phyloP scores from a whole-genome alignment of 306 rosid species.

The Crotalaria pallida region DNA sequence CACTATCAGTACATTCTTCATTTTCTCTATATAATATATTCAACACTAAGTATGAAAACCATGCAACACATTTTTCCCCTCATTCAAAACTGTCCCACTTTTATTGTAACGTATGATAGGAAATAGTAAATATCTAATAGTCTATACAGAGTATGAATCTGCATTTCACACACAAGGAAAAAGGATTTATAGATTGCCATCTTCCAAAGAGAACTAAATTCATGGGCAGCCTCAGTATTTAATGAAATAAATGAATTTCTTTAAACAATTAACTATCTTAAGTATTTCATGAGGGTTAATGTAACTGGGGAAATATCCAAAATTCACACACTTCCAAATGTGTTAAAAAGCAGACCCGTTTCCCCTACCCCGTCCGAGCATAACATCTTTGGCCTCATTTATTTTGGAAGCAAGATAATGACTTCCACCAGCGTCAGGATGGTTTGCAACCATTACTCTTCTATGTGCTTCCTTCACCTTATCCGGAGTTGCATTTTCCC shows the following conservation, averaged over 20 bases:
- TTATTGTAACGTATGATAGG: too few relatives aligned
- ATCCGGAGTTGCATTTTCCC: slow-evolving; percentile 55
- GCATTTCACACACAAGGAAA: too few relatives aligned
- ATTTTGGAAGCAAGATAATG: slow-evolving; percentile 81
- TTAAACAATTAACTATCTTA: not conserved
- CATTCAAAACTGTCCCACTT: too few relatives aligned
- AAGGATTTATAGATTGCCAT: too few relatives aligned
- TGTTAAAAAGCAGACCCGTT: slow-evolving; percentile 54
- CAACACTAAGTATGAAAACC: too few relatives aligned
- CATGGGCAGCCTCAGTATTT: not conserved
- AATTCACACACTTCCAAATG: not conserved
- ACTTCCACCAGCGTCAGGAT: slow-evolving; percentile 79
- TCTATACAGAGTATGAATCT: too few relatives aligned
- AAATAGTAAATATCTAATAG: too few relatives aligned
- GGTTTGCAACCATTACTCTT: slow-evolving; percentile 75
- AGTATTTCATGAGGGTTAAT: not conserved
- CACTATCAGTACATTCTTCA: too few relatives aligned
- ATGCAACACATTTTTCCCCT: too few relatives aligned
- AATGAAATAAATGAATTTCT: not conserved
- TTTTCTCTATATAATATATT: too few relatives aligned
- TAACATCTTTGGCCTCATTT: slow-evolving; percentile 68
- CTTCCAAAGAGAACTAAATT: not conserved
- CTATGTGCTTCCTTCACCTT: slow-evolving; percentile 78
- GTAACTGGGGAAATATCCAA: not conserved
- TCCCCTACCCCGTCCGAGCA: slow-evolving; percentile 57